Base-by-base conservation (phyloP, 352 stramenopile genomes). In the Phytophthora sansomeana region DNA sequence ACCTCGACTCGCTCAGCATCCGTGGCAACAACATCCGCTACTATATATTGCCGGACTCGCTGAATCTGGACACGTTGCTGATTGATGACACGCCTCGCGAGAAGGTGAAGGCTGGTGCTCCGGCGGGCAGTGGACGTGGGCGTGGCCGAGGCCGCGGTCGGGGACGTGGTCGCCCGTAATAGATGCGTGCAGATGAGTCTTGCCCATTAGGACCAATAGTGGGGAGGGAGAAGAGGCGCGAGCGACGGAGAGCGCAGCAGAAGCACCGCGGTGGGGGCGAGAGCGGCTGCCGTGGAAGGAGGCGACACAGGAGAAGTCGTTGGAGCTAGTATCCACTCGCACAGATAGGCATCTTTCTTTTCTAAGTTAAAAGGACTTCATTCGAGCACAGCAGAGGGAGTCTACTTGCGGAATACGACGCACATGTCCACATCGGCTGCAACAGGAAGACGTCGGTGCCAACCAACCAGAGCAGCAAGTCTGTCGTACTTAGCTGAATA, bases 11-110 rank as follows among this genome's bases (percentile, higher is more conserved):
- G 51, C 82, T 99, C 41, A 99, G 92, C 67, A 97, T 99, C 42
- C 91, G 98, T 63, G 98, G 98, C 64, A 99, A 98, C 82, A 99
- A 98, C 59, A 99, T 99, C 67, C 83, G 97, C 57, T 97, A 95
- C 78, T 95, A 97, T 70, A 97, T 98, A 81, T 81, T 98, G 59
- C 92, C 91, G 49, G 90, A 98, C 72, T 98, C 92, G 66, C 83
- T 99, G 26, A 99, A 99, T 84, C 86, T 99, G 41, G 97, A 99
- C 86, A 98, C 97, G 51, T 75, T 99, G 32, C 83, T 99, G 64
- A 97, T 99, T 41, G 97, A 99, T 69, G 98, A 99, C 82, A 96
- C 92, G 41, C 96, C 96, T 7, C 98, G 99, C 65, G 93, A 99
- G 72, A 97, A 97, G 64, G 91, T 95, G 42, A 94, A 96, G 71